Evolutionary conservation across 108 stramenopile genomes (phyloP), one percentile per base, ranked within the genome.

Genomic region (Cyclotella kingstonii): DNA sequence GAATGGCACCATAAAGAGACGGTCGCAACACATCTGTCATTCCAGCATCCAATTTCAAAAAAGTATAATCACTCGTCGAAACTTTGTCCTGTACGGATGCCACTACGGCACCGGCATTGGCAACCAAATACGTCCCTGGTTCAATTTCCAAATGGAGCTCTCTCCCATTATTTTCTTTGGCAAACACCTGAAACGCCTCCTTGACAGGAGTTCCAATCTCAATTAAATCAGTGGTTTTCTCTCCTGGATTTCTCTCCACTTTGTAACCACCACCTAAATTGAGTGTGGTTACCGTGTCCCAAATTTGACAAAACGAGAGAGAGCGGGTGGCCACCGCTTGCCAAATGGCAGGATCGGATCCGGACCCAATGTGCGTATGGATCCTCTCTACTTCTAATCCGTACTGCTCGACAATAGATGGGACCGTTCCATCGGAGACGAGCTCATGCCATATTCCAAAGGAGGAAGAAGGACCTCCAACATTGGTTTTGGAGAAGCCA

Each of bases 11-110:
- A 61, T 98, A 98, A 22, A 98, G 79, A 14, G 94, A 95, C 14
- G 98, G 98, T 11, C 98, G 85, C n/a, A 98, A 78, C 25, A 98
- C 93, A 63, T 98, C 98, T 11, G 98, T 98, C 98, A 98, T 98
- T 10, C 98, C 98, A 9, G 92, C 78, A 82, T 98, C 98, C 60
- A 98, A 69, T 76, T 98, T 97, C 34, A 96, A 63, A 58, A 96
- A 97, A 11, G 71, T 69, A 54, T 89, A 88, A 4, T 88, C 80
- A 11, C 49, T 45, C 70, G 27, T 85, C 81, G 31, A 79, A 76
- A 92, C 89, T 63, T 87, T 91, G 56, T 94, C 98, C 67, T 97
- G 96, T 39, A 97, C 83, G 12, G 82, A 90, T 38, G 80, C 78
- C 5, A 98, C 93, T 8, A 98, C 64, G 23, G 93, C 87, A 28